Conservation (phyloP, 495 filamentous ascomycete genomes). For the Aspergillus kassunensis region DNA sequence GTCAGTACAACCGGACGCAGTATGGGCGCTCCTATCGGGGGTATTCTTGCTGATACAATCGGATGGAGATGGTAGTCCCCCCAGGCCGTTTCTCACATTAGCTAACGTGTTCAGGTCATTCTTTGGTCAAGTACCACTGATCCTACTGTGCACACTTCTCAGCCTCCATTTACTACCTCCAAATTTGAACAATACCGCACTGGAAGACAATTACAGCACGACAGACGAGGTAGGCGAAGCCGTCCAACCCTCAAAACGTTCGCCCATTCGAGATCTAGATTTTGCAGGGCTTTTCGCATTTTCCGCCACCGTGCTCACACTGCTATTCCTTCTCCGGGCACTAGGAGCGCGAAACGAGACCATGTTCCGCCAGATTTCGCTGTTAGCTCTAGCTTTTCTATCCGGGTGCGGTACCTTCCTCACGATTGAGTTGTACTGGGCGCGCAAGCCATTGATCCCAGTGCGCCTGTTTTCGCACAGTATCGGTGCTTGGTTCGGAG, state of each 20-base stretch:
- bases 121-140: constrained; percentile 26
- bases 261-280: constrained; percentile 14
- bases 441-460: constrained; percentile 26
- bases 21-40: constrained; percentile 25
- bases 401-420: constrained; percentile 18
- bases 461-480: constrained; percentile 20
- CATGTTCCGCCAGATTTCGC: neutral
- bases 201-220: neutral
- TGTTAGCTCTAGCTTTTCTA: constrained; percentile 2
- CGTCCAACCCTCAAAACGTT: neutral
- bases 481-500: constrained; percentile 16
- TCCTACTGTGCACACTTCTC: constrained; percentile 20
- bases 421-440: constrained; percentile 24
- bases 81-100: neutral
- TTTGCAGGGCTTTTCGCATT: constrained; percentile 19
- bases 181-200: constrained; percentile 7
- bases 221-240: neutral
- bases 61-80: constrained; percentile 29
- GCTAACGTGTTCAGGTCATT: constrained; percentile 23
- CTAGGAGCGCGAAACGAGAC: neutral
- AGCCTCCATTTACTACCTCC: constrained; percentile 14
- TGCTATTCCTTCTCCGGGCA: constrained; percentile 14
- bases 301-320: constrained; percentile 6
- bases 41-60: constrained; percentile 22
- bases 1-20: constrained; percentile 24